A percentile compares a stretch with the other conserved stretches of the same genome.
These are phyloP conservation scores for Mortierella sp. DNA, from an alignment of 371 early-diverging fungal species.

Conservation along the genomic window DNA sequence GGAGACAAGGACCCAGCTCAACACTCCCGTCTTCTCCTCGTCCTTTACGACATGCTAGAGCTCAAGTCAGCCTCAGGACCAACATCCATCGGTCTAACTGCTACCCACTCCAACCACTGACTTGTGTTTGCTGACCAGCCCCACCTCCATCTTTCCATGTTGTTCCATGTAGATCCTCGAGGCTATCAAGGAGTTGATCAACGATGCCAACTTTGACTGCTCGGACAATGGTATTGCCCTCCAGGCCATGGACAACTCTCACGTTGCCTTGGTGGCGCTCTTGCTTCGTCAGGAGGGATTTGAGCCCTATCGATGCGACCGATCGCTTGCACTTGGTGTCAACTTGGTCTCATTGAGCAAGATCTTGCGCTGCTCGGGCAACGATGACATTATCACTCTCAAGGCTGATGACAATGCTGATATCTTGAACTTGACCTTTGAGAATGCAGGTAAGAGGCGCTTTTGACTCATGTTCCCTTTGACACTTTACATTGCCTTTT, in stretches of 20 bases:
- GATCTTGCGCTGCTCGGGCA: slow-evolving; percentile 94
- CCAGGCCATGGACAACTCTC: slow-evolving; percentile 99
- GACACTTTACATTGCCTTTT: not conserved
- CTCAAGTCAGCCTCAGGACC: too few species aligned
- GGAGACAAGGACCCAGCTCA: too few species aligned
- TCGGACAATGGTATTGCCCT: slow-evolving; percentile 94
- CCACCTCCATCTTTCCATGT: too few species aligned
- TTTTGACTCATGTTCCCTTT: too few species aligned
- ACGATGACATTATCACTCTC: slow-evolving; percentile 92
- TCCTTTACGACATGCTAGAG: too few species aligned
- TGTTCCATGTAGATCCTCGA: slow-evolving; percentile 80
- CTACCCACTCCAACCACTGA: too few species aligned
- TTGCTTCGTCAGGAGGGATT: slow-evolving; percentile 91
- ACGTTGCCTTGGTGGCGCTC: slow-evolving; percentile 95
- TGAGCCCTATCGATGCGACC: slow-evolving; percentile 96
- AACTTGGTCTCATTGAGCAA: slow-evolving; percentile 89
- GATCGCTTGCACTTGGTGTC: slow-evolving; percentile 93
- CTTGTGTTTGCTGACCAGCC: too few species aligned
- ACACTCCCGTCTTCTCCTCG: too few species aligned
- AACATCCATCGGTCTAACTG: too few species aligned
- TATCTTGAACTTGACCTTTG: slow-evolving; percentile 85
- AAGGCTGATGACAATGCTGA: slow-evolving; percentile 92
- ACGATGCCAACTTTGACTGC: slow-evolving; percentile 98
- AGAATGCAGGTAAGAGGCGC: slow-evolving; percentile 69
- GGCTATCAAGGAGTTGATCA: slow-evolving; percentile 96